A percentile compares a stretch with the other conserved stretches of the same genome.
Evolutionary conservation across 2,329 filamentous ascomycete species (phyloP).

Genomic region (Phoma sp.): DNA sequence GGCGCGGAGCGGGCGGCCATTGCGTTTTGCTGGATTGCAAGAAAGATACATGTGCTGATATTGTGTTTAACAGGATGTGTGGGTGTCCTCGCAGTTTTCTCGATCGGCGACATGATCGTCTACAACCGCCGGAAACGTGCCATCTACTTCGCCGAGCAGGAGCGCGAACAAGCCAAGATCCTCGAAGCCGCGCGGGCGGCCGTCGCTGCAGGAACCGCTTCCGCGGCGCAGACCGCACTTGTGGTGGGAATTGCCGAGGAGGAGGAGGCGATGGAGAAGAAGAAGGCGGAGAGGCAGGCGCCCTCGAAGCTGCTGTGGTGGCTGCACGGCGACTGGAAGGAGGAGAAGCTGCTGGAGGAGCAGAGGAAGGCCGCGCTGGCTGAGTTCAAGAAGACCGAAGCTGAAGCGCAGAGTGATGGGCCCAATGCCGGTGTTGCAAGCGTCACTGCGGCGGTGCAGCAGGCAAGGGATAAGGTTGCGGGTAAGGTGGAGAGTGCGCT

Average conservation of each 20-base stretch:
- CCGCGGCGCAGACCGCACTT: slow-evolving; percentile 58
- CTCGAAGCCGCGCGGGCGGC: slow-evolving; percentile 54
- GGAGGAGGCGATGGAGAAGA: slow-evolving; percentile 55
- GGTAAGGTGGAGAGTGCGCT: slow-evolving; percentile 24
- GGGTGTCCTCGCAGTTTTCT: slow-evolving; percentile 67
- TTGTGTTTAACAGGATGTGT: slow-evolving; percentile 56
- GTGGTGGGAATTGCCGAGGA: slow-evolving; percentile 67
- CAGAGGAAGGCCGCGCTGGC: slow-evolving; percentile 41
- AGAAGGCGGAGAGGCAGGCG: slow-evolving; percentile 41
- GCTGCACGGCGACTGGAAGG: slow-evolving; percentile 47
- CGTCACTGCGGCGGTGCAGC: slow-evolving; percentile 41
- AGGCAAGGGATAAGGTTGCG: slow-evolving; percentile 29
- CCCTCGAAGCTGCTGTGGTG: slow-evolving; percentile 43
- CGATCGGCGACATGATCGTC: slow-evolving; percentile 68
- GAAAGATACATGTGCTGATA: not conserved
- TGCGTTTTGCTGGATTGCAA: too few relatives aligned
- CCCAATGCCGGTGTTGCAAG: slow-evolving; percentile 19
- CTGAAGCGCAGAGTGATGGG: slow-evolving; percentile 23
- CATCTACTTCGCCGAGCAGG: slow-evolving; percentile 64
- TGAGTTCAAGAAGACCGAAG: slow-evolving; percentile 38
- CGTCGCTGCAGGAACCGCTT: slow-evolving; percentile 51
- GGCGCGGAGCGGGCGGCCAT: too few relatives aligned
- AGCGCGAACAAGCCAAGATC: slow-evolving; percentile 51
- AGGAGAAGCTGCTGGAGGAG: slow-evolving; percentile 44
- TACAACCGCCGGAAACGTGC: slow-evolving; percentile 70